Conservation (phyloP, 352 stramenopile species). For the Pythium grandisporangium region DNA sequence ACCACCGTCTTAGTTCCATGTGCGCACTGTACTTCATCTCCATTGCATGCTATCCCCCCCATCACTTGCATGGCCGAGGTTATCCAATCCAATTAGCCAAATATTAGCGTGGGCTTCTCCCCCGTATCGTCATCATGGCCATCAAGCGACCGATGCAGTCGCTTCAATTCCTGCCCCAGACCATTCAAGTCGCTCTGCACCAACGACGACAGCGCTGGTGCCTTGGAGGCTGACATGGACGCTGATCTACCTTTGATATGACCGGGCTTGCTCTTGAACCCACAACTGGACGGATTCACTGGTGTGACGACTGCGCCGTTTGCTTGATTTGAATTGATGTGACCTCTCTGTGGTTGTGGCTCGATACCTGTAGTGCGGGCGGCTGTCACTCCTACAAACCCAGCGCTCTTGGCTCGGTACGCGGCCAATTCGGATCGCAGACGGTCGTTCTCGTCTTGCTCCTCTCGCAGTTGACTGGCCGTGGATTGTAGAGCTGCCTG, state of each 20-base stretch:
- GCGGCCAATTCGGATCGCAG: conserved; percentile 7
- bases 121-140: too few relatives aligned
- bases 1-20: too few relatives aligned
- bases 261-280: too few relatives aligned
- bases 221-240: conserved; percentile 8
- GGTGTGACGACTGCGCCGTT: too few relatives aligned
- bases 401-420: conserved; percentile 9
- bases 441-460: conserved; percentile 12
- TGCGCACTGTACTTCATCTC: too few relatives aligned
- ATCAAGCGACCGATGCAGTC: conserved; percentile 13
- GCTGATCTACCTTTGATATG: too few relatives aligned
- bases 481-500: conserved; percentile 9
- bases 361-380: not conserved
- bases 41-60: too few relatives aligned
- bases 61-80: too few relatives aligned
- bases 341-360: not conserved
- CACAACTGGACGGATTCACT: too few relatives aligned
- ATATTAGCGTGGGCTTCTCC: too few relatives aligned
- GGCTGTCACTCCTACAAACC: conserved; percentile 2
- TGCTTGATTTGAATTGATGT: too few relatives aligned
- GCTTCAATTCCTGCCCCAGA: conserved; percentile 9
- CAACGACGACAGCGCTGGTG: conserved; percentile 8
- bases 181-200: conserved; percentile 12
- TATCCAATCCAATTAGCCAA: too few relatives aligned
- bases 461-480: conserved; percentile 10